Base-by-base conservation (phyloP, 352 stramenopile species). In the Globisporangium rhizosaccharum region DNA sequence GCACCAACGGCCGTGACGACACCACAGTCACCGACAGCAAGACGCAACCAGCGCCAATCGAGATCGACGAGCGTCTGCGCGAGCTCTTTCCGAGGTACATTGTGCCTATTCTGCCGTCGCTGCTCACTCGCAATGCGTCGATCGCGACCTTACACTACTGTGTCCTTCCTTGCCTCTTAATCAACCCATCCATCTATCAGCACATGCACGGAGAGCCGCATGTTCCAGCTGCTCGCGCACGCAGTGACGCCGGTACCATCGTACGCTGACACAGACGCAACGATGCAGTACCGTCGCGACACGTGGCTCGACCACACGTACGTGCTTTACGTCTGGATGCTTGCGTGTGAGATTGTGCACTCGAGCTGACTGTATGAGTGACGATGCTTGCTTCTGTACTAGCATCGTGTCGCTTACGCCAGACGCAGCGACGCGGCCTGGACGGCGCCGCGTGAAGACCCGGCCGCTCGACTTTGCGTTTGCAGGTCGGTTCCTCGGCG, bases 191-290 rank as follows among this genome's bases (percentile, higher is more conserved):
- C 33, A 39, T 39, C 33, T 0, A 39, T 39, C 59, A 87, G 75
- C 57, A 64, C 58, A 26, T 82, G 73, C 53, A 71, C 66, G 0
- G 72, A 88, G 57, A 88, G 72, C 52, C 79, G 82, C 50, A 81
- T 88, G 62, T 90, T 71, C 59, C 82, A 92, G 62, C 61, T 92
- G 55, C 71, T 92, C 58, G 68, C 82, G 1, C 82, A 92, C 48
- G 80, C 80, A 6, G 63, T 88, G 20, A 76, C 71, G 7, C 77
- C 73, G 2, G 78, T 92, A 25, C 82, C 82, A 28, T 83, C 79
- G 14, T 76, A 76, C 57, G 79, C 76, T 3, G 79, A 92, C 62
- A 64, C 89, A 3, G 53, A 59, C 25, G 60, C 73, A 15, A 91
- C 79, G 15, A 68, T 72, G 59, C 73, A 67, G 11, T 68, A 67